These are phyloP conservation scores for Byssochlamys sp. DNA, from an alignment of 2,329 filamentous ascomycete genomes.

Conservation along the genomic window DNA sequence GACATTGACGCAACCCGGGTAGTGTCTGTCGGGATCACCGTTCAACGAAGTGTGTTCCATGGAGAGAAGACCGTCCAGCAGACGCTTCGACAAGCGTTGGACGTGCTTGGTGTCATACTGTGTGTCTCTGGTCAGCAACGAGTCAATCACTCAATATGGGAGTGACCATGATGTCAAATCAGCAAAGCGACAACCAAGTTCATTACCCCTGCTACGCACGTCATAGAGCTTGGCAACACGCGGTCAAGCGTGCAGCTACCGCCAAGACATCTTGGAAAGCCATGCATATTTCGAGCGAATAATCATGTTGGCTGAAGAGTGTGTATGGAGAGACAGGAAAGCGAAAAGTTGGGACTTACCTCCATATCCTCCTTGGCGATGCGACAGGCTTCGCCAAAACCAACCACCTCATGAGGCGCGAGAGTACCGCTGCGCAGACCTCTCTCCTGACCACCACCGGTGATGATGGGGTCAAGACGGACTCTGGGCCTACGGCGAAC, in stretches of 20 bases:
- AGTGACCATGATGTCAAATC: constrained; percentile 5
- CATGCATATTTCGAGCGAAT: constrained; percentile 78
- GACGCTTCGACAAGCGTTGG: constrained; percentile 67
- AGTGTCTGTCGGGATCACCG: constrained; percentile 71
- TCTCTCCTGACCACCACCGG: constrained; percentile 88
- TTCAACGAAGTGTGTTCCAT: constrained; percentile 92
- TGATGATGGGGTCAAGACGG: constrained; percentile 90
- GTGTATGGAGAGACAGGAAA: constrained; percentile 9
- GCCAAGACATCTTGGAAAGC: constrained; percentile 71
- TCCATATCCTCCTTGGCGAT: constrained; percentile 82
- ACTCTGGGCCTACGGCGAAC: constrained; percentile 86
- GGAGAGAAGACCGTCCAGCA: constrained; percentile 70
- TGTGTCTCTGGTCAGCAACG: constrained; percentile 14
- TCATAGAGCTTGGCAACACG: constrained; percentile 44
- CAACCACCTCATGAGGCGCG: constrained; percentile 76
- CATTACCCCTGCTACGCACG: constrained; percentile 60
- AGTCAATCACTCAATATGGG: constrained; percentile 2
- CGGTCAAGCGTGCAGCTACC: constrained; percentile 26
- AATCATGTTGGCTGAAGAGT: constrained; percentile 52
- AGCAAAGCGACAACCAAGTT: constrained; percentile 22
- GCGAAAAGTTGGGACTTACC: constrained; percentile 50
- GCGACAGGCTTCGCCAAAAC: constrained; percentile 90
- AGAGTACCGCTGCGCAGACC: constrained; percentile 89
- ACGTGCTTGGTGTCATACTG: constrained; percentile 90
- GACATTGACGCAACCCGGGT: constrained; percentile 94